A percentile compares a stretch with the other conserved stretches of the same genome.
These are phyloP conservation scores for Curvularia spicifera DNA, from an alignment of 2,329 filamentous ascomycete genomes.

Conservation along the genomic window DNA sequence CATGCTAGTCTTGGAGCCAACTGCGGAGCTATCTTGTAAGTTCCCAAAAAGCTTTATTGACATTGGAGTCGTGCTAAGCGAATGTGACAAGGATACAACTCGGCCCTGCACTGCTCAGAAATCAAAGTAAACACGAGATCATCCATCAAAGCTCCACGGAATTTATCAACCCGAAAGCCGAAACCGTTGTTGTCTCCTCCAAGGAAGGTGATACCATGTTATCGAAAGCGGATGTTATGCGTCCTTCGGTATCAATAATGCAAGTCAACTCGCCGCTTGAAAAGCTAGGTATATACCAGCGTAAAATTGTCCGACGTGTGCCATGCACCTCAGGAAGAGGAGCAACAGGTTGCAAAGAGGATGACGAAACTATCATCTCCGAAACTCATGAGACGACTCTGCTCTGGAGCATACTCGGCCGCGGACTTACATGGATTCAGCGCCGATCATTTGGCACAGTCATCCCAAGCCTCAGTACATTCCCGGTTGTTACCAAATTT, in stretches of 20 bases:
- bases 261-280: neutral
- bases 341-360: neutral
- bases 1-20: constrained; percentile 13
- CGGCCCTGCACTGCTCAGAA: constrained; percentile 1
- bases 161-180: neutral
- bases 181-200: neutral
- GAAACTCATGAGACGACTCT: constrained; percentile 1
- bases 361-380: neutral
- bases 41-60: too few relatives aligned
- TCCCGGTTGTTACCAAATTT: neutral
- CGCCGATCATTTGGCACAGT: neutral
- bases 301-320: neutral
- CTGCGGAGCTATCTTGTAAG: constrained; percentile 17
- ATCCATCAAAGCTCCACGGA: neutral
- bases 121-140: neutral
- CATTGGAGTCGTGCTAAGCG: too few relatives aligned
- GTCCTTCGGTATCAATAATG: neutral
- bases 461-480: neutral
- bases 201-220: too few relatives aligned
- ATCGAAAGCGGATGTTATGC: too few relatives aligned
- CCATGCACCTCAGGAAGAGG: neutral
- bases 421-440: neutral
- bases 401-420: neutral
- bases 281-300: neutral
- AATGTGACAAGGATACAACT: neutral